These are phyloP conservation scores for Penicillium malachiteum DNA, from an alignment of 495 filamentous ascomycete species.

Conservation along the genomic window DNA sequence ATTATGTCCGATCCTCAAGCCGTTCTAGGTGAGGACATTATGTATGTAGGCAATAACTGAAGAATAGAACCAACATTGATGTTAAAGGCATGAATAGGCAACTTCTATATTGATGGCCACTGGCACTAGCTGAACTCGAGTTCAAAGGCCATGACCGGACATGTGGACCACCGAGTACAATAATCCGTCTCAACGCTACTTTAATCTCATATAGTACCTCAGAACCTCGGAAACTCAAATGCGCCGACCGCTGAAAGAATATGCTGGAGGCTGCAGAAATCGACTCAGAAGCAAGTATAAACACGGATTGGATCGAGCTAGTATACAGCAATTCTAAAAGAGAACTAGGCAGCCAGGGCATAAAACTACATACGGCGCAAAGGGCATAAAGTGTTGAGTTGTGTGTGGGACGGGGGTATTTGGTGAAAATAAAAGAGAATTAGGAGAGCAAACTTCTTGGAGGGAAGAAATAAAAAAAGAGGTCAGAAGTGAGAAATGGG, in stretches of 20 bases:
- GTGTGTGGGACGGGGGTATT: conserved; percentile 21
- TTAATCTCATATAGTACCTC: not conserved
- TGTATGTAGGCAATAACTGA: no score
- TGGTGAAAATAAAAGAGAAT: conserved; percentile 1
- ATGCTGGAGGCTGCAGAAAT: not conserved
- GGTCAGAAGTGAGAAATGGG: conserved; percentile 1
- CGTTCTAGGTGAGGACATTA: no score
- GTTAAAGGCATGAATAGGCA: no score
- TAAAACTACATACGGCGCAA: conserved; percentile 23
- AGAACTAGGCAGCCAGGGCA: conserved; percentile 16
- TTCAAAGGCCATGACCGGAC: no score
- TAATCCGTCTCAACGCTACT: no score
- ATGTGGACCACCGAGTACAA: no score
- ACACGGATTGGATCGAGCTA: conserved; percentile 22
- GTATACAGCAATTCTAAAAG: conserved; percentile 41
- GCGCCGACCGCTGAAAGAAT: not conserved
- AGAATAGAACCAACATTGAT: no score
- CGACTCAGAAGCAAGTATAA: not conserved
- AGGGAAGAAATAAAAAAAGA: conserved; percentile 10
- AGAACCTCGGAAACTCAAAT: no score
- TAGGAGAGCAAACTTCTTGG: conserved; percentile 2
- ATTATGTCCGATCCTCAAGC: no score
- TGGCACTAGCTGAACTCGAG: no score
- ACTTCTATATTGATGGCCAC: no score
- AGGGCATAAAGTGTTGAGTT: conserved; percentile 11